Base-by-base conservation (phyloP, 768 basidiomycete species). In the Suillus occidentalis region DNA sequence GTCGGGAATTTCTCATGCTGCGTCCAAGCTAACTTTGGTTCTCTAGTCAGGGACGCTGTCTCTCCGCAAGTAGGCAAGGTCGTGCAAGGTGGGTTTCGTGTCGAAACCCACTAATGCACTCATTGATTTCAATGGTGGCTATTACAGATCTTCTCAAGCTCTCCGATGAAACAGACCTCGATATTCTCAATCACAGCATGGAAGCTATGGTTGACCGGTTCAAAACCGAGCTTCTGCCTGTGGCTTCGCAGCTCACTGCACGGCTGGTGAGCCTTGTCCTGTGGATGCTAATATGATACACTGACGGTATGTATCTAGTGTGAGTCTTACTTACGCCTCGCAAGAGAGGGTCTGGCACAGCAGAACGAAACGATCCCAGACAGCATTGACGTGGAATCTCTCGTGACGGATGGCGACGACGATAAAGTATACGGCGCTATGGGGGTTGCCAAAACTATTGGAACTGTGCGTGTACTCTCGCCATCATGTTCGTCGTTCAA, bases 291-390 rank as follows among this genome's bases (percentile, higher is more conserved):
- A 14, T 9, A 16, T 9, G 4, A 28, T 28, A 50, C 1, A 4
- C 50, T 50, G 14, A 50, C 28, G 8, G 50, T 25, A 28, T 50
- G 25, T 16, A 50, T 50, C 3, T 28, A 50, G 50, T 50, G 50
- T 1, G 50, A 92, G 58, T 90, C 92, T 12, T 97, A 95, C 76
- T 76, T 88, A 68, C 91, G 94, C 50, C 83, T 94, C 31, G 86
- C 90, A 9, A 83, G 84, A 61, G 94, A 97, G 64, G 84, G 85
- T 59, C 77, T 89, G 52, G 74, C 78, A 14, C 80, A 82, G 47
- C 70, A 72, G 12, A 85, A 86, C 25, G 87, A 88, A 63, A 73
- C 77, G n/a, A 81, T 82, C 13, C 74, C 74, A 36, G 78, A 81
- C 4, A 82, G 81, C 60, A 77, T 83, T 16, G 88, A 89, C 66